Conservation (phyloP, 768 basidiomycete species). For the Lactarius sanguifluus region DNA sequence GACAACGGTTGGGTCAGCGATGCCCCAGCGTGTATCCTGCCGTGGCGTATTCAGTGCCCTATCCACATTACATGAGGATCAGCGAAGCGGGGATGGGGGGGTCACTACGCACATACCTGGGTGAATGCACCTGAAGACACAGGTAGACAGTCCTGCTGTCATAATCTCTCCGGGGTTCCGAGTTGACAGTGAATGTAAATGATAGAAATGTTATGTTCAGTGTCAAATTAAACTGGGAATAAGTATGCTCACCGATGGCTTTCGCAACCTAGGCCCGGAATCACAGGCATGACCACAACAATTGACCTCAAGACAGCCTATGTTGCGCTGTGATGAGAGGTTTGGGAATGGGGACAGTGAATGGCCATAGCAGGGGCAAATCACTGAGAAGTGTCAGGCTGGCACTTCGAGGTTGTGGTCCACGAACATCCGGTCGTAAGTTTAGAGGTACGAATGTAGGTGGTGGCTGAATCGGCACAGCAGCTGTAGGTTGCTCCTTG, state of each 20-base stretch:
- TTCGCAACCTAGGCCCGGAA: too few relatives aligned
- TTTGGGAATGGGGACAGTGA: slow-evolving; percentile 19
- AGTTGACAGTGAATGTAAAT: too few relatives aligned
- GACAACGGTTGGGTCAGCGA: slow-evolving; percentile 74
- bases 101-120: too few relatives aligned
- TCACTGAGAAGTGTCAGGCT: slow-evolving; percentile 40
- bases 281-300: too few relatives aligned
- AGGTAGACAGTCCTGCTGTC: too few relatives aligned
- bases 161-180: too few relatives aligned
- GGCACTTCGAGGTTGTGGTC: slow-evolving; percentile 42
- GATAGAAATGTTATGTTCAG: too few relatives aligned
- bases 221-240: too few relatives aligned
- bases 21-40: slow-evolving; percentile 84
- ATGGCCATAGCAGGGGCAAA: slow-evolving; percentile 33
- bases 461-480: slow-evolving; percentile 45
- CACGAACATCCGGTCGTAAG: slow-evolving; percentile 49
- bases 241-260: too few relatives aligned
- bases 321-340: slow-evolving; percentile 22
- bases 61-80: too few relatives aligned
- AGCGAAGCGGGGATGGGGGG: too few relatives aligned
- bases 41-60: slow-evolving; percentile 81
- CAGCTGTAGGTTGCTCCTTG: slow-evolving; percentile 47
- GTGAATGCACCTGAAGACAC: too few relatives aligned
- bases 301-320: slow-evolving; percentile 1
- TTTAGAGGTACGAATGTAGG: slow-evolving; percentile 55